Conservation (phyloP, 495 filamentous ascomycete genomes). For the Neurospora pannonica region DNA sequence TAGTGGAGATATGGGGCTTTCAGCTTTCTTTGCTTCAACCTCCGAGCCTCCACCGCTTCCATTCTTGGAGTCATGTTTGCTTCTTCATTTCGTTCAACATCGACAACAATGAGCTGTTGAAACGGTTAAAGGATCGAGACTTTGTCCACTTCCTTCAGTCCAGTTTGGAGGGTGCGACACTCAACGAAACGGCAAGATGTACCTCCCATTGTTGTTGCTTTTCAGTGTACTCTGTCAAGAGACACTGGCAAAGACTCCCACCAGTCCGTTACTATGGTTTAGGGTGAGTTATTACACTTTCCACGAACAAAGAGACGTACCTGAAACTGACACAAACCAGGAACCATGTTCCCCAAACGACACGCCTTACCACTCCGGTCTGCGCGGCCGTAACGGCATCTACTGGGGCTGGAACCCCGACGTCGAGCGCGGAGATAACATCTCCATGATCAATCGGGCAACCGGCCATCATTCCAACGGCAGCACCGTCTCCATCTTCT, state of each 20-base stretch:
- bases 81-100: neutral
- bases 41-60: neutral
- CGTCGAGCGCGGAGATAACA: neutral
- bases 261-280: neutral
- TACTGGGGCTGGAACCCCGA: slow-evolving; percentile 8
- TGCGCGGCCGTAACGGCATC: slow-evolving; percentile 4
- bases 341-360: neutral
- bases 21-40: neutral
- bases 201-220: neutral
- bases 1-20: neutral
- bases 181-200: neutral
- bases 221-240: neutral
- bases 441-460: neutral
- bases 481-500: neutral
- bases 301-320: neutral
- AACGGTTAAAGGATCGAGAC: neutral
- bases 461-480: neutral
- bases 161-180: neutral
- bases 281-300: neutral
- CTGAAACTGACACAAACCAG: neutral
- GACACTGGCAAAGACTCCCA: neutral
- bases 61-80: neutral
- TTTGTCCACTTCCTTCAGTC: neutral
- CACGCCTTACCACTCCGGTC: neutral
- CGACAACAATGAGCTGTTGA: neutral